phyloP scores from a whole-genome alignment of 176 grass and related monocot species.

The Eragrostis curvula region DNA sequence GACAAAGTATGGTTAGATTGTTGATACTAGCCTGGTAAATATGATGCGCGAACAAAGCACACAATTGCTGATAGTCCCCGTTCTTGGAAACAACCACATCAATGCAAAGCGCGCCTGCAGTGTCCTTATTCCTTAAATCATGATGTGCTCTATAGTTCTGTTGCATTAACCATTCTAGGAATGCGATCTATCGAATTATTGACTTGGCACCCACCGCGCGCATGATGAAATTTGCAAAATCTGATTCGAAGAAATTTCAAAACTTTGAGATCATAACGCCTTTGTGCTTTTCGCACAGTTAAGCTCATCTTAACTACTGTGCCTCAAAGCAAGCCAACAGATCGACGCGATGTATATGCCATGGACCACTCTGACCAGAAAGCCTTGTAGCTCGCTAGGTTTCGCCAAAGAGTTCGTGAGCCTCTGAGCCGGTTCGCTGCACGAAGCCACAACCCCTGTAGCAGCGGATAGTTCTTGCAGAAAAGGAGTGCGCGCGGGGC shows the following conservation, averaged over 20 bases:
- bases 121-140: neutral
- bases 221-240: neutral
- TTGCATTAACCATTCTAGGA: neutral
- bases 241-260: neutral
- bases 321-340: neutral
- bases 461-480: neutral
- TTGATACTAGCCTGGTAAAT: too few species aligned
- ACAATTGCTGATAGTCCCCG: too few species aligned
- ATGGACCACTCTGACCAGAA: slow-evolving; percentile 42
- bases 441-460: slow-evolving; percentile 32
- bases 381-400: slow-evolving; percentile 20
- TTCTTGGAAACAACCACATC: too few species aligned
- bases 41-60: too few species aligned
- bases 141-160: neutral
- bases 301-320: slow-evolving; percentile 4
- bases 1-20: too few species aligned
- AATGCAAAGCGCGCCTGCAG: too few species aligned
- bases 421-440: neutral
- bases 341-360: slow-evolving; percentile 18
- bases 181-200: neutral
- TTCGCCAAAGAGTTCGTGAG: slow-evolving; percentile 15
- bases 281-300: slow-evolving; percentile 6
- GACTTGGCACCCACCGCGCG: neutral
- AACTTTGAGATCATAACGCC: neutral
- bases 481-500: slow-evolving; percentile 2